A percentile compares a stretch with the other conserved stretches of the same genome.
phyloP scores from a whole-genome alignment of 192 early-diverging fungal species.

The Chytriomyces confervae region DNA sequence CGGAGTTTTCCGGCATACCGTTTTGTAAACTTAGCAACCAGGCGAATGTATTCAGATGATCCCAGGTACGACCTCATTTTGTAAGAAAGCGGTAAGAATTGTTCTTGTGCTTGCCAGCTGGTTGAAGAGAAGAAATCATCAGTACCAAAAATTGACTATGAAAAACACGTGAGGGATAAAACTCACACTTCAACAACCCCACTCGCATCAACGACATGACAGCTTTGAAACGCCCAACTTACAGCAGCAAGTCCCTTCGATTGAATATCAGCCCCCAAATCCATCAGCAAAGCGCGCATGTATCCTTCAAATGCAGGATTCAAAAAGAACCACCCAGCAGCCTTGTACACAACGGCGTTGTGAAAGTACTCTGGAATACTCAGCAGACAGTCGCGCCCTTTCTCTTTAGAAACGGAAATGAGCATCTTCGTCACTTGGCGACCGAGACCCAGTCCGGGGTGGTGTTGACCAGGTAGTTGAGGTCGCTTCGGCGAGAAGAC shows the following conservation, averaged over 20 bases:
- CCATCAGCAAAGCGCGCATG: constrained; percentile 11
- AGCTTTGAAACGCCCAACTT: constrained; percentile 20
- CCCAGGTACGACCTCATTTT: constrained; percentile 15
- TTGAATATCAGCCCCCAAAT: constrained; percentile 16
- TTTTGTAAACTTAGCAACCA: constrained; percentile 24
- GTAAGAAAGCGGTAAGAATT: constrained; percentile 13
- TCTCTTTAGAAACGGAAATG: constrained; percentile 25
- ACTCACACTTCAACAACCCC: constrained; percentile 35
- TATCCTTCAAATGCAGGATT: constrained; percentile 39
- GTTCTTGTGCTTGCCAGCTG: constrained; percentile 30
- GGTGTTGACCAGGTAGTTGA: constrained; percentile 26
- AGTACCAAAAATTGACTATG: not conserved
- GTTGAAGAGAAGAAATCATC: not conserved
- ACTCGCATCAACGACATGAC: constrained; percentile 19
- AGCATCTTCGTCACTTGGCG: constrained; percentile 25
- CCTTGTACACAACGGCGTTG: constrained; percentile 29
- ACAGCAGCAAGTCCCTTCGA: constrained; percentile 25
- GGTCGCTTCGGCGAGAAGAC: constrained; percentile 18
- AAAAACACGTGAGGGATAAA: not conserved
- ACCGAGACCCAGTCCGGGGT: constrained; percentile 32
- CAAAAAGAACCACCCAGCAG: constrained; percentile 22
- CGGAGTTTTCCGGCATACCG: constrained; percentile 15
- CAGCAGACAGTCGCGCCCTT: constrained; percentile 24
- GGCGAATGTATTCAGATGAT: constrained; percentile 11
- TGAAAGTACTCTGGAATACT: constrained; percentile 33